Evolutionary conservation across 306 rosid genomes (phyloP).

Genomic region (Pachyrhizus erosus): DNA sequence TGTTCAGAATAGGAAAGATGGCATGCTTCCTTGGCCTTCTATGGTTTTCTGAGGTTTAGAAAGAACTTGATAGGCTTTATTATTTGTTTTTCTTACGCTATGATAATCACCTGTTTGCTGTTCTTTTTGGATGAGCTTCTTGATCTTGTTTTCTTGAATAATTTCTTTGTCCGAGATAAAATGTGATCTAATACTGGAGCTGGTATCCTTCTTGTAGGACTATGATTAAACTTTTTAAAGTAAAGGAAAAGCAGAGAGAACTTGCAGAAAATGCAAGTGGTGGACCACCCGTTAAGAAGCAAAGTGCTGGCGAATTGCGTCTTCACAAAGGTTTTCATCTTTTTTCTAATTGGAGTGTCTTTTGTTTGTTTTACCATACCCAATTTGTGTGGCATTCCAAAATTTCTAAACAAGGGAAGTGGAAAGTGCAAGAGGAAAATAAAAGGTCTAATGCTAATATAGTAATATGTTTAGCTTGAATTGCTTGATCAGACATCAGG

Average conservation of each 20-base stretch:
- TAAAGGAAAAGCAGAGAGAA: slow-evolving; percentile 93
- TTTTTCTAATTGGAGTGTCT: neutral
- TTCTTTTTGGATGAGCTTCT: slow-evolving; percentile 8
- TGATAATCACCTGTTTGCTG: neutral
- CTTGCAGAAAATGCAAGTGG: slow-evolving; percentile 78
- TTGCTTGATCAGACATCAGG: neutral
- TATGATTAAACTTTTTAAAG: slow-evolving; percentile 89
- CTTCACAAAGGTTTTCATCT: slow-evolving; percentile 78
- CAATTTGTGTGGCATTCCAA: slow-evolving; percentile 5
- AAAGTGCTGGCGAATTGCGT: slow-evolving; percentile 93
- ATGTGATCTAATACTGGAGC: slow-evolving; percentile 30
- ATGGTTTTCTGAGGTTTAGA: neutral
- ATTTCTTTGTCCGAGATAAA: neutral
- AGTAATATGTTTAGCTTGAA: neutral
- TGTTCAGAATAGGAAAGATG: neutral
- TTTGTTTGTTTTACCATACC: neutral
- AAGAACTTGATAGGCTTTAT: neutral
- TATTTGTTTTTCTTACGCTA: neutral
- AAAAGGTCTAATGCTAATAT: neutral
- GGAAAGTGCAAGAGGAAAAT: neutral
- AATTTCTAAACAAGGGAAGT: neutral
- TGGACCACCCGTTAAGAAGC: slow-evolving; percentile 78
- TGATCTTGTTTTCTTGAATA: neutral
- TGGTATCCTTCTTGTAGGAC: slow-evolving; percentile 50
- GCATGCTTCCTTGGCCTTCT: neutral